Evolutionary conservation across 495 filamentous ascomycete genomes (phyloP).

Genomic region (Xylaria venustula): DNA sequence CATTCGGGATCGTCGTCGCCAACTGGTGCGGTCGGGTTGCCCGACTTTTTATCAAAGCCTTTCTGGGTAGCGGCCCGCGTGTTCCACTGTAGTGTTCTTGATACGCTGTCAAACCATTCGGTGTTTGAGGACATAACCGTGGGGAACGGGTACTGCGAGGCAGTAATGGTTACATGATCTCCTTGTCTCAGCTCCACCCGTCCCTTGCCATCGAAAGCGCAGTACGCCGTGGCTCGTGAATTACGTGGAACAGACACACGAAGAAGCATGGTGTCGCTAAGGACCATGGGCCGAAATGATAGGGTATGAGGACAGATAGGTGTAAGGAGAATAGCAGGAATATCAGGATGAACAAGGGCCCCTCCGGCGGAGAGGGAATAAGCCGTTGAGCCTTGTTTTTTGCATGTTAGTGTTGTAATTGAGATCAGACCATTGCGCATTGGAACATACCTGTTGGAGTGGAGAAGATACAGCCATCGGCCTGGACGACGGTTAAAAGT

Average conservation of each 20-base stretch:
- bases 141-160: slow-evolving; percentile 92
- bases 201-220: slow-evolving; percentile 94
- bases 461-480: slow-evolving; percentile 95
- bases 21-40: slow-evolving; percentile 32
- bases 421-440: background rate
- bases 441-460: slow-evolving; percentile 74
- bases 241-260: slow-evolving; percentile 80
- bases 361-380: slow-evolving; percentile 96
- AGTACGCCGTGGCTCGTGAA: slow-evolving; percentile 89
- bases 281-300: slow-evolving; percentile 96
- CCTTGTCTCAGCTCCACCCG: slow-evolving; percentile 87
- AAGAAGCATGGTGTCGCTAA: slow-evolving; percentile 90
- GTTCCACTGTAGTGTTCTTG: slow-evolving; percentile 90
- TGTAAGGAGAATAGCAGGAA: slow-evolving; percentile 94
- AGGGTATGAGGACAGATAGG: slow-evolving; percentile 97
- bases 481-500: slow-evolving; percentile 89
- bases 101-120: slow-evolving; percentile 95
- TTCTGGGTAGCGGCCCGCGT: slow-evolving; percentile 83
- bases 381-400: slow-evolving; percentile 74
- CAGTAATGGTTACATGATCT: slow-evolving; percentile 92
- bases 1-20: slow-evolving; percentile 59
- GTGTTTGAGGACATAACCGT: slow-evolving; percentile 77
- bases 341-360: slow-evolving; percentile 93
- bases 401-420: background rate
- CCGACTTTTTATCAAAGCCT: slow-evolving; percentile 58